A percentile compares a stretch with the other conserved stretches of the same genome.
Evolutionary conservation across 352 stramenopile species (phyloP).

Genomic region (Phytophthora sp.): DNA sequence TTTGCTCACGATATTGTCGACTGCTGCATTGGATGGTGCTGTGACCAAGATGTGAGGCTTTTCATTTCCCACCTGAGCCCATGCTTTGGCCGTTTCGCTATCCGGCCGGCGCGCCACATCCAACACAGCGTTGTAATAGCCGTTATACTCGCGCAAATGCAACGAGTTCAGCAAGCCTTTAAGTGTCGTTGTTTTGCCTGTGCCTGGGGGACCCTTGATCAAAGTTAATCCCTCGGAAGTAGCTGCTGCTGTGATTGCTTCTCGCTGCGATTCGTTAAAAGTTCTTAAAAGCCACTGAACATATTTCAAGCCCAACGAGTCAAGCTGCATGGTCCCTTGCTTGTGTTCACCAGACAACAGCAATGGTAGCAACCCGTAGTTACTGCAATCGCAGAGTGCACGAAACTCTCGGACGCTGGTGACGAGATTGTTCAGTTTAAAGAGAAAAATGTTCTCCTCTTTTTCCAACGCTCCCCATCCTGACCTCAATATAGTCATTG

Average conservation of each 20-base stretch:
- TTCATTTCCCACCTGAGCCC: constrained; percentile 84
- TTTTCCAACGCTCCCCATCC: constrained; percentile 61
- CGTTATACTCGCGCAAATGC: constrained; percentile 92
- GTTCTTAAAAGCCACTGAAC: constrained; percentile 77
- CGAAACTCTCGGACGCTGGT: constrained; percentile 89
- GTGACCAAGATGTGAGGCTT: constrained; percentile 94
- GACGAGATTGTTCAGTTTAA: constrained; percentile 90
- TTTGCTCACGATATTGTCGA: constrained; percentile 97
- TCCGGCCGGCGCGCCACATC: constrained; percentile 83
- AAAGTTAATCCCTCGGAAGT: constrained; percentile 91
- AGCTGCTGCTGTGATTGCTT: constrained; percentile 88
- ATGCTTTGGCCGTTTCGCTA: constrained; percentile 81
- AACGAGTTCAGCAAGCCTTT: constrained; percentile 92
- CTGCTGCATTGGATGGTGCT: constrained; percentile 94
- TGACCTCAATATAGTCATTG: constrained; percentile 61
- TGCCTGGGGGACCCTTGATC: constrained; percentile 91
- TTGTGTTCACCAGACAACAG: constrained; percentile 77
- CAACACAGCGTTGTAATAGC: constrained; percentile 91
- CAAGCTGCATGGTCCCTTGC: constrained; percentile 77
- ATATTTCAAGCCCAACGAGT: constrained; percentile 82
- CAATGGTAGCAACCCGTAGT: constrained; percentile 77
- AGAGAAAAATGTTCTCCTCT: constrained; percentile 63
- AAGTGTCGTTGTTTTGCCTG: constrained; percentile 93
- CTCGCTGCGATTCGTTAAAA: constrained; percentile 91
- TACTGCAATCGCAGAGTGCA: constrained; percentile 82